Conservation (phyloP, 1,284 basidiomycete species). For the Melampsora americana region DNA sequence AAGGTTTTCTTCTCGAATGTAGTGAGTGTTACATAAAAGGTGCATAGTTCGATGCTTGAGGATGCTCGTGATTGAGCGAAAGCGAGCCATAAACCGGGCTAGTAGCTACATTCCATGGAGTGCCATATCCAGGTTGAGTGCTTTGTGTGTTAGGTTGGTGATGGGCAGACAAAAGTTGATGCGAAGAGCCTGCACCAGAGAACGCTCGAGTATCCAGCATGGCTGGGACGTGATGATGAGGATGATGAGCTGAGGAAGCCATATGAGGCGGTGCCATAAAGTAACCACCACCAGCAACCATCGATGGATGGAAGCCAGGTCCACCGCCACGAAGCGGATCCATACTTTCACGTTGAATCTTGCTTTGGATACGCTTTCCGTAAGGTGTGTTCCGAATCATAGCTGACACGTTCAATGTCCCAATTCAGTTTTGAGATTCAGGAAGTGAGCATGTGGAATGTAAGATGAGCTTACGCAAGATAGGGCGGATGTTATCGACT, state of each 20-base stretch:
- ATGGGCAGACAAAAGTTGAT: neutral
- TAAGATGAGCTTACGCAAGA: slow-evolving; percentile 62
- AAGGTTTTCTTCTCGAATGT: too few relatives aligned
- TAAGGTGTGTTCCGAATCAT: slow-evolving; percentile 95
- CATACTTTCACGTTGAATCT: slow-evolving; percentile 63
- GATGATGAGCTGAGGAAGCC: slow-evolving; percentile 2
- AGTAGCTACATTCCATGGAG: neutral
- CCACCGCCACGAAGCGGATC: slow-evolving; percentile 45
- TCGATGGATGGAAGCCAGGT: slow-evolving; percentile 1
- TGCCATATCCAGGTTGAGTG: neutral
- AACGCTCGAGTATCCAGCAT: too few relatives aligned
- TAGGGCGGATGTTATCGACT: slow-evolving; percentile 93
- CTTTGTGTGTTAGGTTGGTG: neutral
- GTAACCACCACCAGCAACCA: slow-evolving; percentile 21
- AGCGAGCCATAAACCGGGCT: too few relatives aligned
- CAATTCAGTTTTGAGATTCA: neutral
- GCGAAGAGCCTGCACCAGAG: neutral
- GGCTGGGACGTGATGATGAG: slow-evolving; percentile 4
- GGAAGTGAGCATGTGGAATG: slow-evolving; percentile 1
- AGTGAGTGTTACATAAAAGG: too few relatives aligned
- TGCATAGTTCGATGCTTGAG: too few relatives aligned
- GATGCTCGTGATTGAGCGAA: too few relatives aligned
- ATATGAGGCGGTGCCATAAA: slow-evolving; percentile 31
- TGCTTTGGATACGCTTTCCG: slow-evolving; percentile 95
- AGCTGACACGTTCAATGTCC: slow-evolving; percentile 17